Evolutionary conservation across 805 yeast genomes (phyloP).

Genomic region (Henningerozyma blattae): DNA sequence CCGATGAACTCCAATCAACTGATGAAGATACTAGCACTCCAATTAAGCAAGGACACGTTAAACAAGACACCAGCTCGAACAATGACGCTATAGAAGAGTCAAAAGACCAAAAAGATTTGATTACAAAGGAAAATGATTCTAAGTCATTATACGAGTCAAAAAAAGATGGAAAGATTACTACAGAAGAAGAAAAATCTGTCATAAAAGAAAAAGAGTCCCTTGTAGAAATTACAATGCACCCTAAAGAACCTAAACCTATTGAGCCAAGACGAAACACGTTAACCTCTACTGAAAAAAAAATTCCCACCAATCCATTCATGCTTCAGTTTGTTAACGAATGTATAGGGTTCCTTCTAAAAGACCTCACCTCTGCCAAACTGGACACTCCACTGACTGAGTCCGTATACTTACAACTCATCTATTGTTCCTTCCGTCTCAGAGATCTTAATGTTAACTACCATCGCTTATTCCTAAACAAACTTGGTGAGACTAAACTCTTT

Average conservation of each 20-base stretch:
- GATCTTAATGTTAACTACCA: constrained; percentile 24
- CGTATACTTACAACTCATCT: constrained; percentile 67
- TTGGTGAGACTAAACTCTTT: constrained; percentile 15
- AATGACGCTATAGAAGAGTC: too few relatives aligned
- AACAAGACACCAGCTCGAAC: too few relatives aligned
- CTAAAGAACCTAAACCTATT: not conserved
- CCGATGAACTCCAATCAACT: too few relatives aligned
- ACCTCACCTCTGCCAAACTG: constrained; percentile 16
- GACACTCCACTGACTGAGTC: constrained; percentile 42
- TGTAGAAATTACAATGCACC: constrained; percentile 10
- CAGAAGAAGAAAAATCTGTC: not conserved
- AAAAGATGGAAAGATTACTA: too few relatives aligned
- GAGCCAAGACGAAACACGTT: not conserved
- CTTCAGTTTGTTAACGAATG: constrained; percentile 25
- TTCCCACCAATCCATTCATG: constrained; percentile 17
- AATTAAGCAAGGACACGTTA: too few relatives aligned
- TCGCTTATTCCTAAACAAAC: constrained; percentile 18
- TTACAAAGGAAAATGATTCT: too few relatives aligned
- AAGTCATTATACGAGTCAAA: too few relatives aligned
- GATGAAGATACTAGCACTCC: too few relatives aligned
- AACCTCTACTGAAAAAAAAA: constrained; percentile 1
- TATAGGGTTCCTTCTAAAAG: constrained; percentile 21
- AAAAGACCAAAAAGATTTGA: too few relatives aligned
- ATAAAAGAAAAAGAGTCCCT: not conserved
- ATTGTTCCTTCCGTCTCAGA: constrained; percentile 78